A percentile compares a stretch with the other conserved stretches of the same genome.
Conservation (phyloP, 2,329 filamentous ascomycete genomes). For the Arthrobotrys sinensis region DNA sequence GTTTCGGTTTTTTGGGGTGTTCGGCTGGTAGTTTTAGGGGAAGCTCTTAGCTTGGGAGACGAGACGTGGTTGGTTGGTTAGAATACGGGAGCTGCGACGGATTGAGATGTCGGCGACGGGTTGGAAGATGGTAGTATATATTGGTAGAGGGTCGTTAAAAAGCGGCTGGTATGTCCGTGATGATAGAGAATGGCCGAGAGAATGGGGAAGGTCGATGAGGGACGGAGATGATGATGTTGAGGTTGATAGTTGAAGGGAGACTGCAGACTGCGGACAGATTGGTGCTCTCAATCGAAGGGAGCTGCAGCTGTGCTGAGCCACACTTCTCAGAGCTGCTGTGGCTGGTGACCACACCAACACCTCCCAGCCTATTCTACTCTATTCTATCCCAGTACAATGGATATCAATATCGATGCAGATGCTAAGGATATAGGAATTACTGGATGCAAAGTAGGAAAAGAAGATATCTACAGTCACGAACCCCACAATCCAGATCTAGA, state of each 20-base stretch:
- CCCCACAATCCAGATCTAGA: no score
- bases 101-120: neutral
- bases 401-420: neutral
- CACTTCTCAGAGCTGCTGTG: conserved; percentile 9
- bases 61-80: conserved; percentile 4
- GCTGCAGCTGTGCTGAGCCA: conserved; percentile 13
- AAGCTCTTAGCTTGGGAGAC: conserved; percentile 11
- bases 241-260: neutral
- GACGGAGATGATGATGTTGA: conserved; percentile 4
- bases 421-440: neutral
- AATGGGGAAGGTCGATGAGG: conserved; percentile 4
- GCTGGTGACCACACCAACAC: conserved; percentile 34
- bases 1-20: neutral
- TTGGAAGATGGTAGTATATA: neutral
- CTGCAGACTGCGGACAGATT: conserved; percentile 21
- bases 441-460: conserved; percentile 99
- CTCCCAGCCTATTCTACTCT: neutral
- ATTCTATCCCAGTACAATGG: no score
- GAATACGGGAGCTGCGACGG: neutral
- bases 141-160: neutral
- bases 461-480: conserved; percentile 77
- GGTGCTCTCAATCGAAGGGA: conserved; percentile 27
- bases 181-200: neutral
- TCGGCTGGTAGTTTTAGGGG: conserved; percentile 17
- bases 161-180: neutral